Base-by-base conservation (phyloP, 169 alveolate species). In the Neospora caninum region DNA sequence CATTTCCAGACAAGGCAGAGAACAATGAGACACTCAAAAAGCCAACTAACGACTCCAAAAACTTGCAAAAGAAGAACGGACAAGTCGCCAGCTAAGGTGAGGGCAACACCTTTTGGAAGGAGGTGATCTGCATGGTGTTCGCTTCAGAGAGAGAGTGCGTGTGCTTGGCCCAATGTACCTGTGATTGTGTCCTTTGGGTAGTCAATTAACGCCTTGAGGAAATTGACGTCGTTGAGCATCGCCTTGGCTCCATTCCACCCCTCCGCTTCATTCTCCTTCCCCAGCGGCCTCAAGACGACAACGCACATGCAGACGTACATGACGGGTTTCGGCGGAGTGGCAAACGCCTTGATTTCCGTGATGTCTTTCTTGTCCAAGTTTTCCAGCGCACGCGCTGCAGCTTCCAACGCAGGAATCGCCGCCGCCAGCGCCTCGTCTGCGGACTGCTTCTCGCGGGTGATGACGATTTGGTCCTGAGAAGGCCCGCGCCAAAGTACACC, bases 231-330 rank as follows among this genome's bases (percentile, higher is more conserved):
- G 31, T 97, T 96, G 94, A 98, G 92, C 98, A 97, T 97, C 43
- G 95, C 95, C 91, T 97, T 97, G 38, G 98, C 98, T 0, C 97
- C 97, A 39, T 96, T 96, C 99, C 99, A 98, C n/a, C 98, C 98
- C 64, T 97, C 98, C 54, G 96, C 92, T 29, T 96, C 97, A 84
- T 95, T 96, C 92, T 97, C 97, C 67, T 94, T 96, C 29, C 98
- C 98, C 36, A 95, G 94, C 0, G 99, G 99, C 87, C 97, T 95
- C 67, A 98, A 95, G 73, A 97, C 94, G 78, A 97, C 94, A 89
- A 97, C 94, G 96, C 97, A 96, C 96, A 88, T 95, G 92, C 98
- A 97, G 80, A 97, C 98, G 58, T 93, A 95, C 93, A 91, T 96
- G 83, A 97, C 98, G 31, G 98, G 97, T 42, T 95, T 94, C 38